phyloP scores from a whole-genome alignment of 2,329 filamentous ascomycete species.

The Colletotrichum truncatum region DNA sequence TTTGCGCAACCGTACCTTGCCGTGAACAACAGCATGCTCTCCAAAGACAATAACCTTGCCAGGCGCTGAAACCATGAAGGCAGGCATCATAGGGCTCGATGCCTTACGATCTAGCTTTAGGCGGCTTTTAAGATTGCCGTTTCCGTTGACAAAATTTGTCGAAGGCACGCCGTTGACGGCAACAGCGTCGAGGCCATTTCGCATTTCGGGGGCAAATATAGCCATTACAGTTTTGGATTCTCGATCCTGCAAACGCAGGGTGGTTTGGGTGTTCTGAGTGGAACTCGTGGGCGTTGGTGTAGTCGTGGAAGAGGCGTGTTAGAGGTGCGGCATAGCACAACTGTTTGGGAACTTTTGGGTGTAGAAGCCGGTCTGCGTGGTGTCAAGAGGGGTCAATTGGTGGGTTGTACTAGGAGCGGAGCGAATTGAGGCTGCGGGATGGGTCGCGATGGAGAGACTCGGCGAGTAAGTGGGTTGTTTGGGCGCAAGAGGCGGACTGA shows the following conservation, averaged over 20 bases:
- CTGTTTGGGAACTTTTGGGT: constrained; percentile 3
- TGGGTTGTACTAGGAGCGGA: constrained; percentile 15
- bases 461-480: background rate
- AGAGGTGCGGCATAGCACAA: background rate
- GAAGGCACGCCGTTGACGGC: constrained; percentile 34
- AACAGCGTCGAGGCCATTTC: constrained; percentile 37
- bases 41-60: constrained; percentile 99
- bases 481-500: background rate
- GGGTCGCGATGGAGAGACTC: background rate
- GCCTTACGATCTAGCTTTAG: constrained; percentile 61
- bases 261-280: constrained; percentile 34
- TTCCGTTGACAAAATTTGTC: constrained; percentile 44
- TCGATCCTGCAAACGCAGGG: constrained; percentile 18
- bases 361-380: background rate
- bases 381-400: constrained; percentile 27
- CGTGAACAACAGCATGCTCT: constrained; percentile 97
- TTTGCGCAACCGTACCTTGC: constrained; percentile 75
- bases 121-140: constrained; percentile 43
- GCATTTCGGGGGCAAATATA: constrained; percentile 40
- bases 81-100: constrained; percentile 77
- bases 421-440: constrained; percentile 14
- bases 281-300: background rate
- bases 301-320: background rate
- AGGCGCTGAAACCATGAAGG: constrained; percentile 98
- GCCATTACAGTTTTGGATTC: constrained; percentile 35